A percentile compares a stretch with the other conserved stretches of the same genome.
These are phyloP conservation scores for Apiotrichum gracile DNA, from an alignment of 1,284 basidiomycete species.

Conservation along the genomic window DNA sequence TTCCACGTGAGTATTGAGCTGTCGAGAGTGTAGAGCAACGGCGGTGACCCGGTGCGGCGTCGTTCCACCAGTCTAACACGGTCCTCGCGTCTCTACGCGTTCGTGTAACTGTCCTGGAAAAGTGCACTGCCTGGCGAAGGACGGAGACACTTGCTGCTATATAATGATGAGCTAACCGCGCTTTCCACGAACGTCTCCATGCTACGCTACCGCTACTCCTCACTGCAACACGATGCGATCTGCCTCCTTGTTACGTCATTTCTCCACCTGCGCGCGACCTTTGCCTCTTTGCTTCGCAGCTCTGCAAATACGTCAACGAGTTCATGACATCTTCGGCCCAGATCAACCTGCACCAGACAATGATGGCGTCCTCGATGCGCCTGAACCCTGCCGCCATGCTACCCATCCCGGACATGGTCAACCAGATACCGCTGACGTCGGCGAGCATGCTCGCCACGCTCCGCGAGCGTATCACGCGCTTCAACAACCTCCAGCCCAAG, in stretches of 20 bases:
- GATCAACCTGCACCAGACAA: constrained; percentile 66
- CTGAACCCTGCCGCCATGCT: constrained; percentile 50
- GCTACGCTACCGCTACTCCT: too few species aligned
- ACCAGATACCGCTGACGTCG: constrained; percentile 45
- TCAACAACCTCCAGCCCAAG: constrained; percentile 33
- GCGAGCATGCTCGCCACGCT: constrained; percentile 33
- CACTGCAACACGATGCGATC: too few species aligned
- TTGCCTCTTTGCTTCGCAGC: constrained; percentile 10
- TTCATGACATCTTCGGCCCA: constrained; percentile 29
- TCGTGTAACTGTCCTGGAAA: too few species aligned
- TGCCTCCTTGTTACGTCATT: too few species aligned
- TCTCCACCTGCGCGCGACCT: too few species aligned
- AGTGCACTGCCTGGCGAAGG: too few species aligned
- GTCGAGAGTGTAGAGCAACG: background rate
- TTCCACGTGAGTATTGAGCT: constrained; percentile 18
- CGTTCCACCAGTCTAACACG: too few species aligned
- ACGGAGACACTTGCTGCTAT: too few species aligned
- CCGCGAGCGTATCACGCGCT: constrained; percentile 35
- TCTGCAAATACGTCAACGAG: constrained; percentile 31
- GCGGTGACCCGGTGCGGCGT: background rate
- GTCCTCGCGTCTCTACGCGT: too few species aligned
- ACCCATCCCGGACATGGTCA: constrained; percentile 14
- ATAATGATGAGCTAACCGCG: too few species aligned
- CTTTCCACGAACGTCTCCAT: too few species aligned
- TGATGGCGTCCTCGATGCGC: constrained; percentile 69